Conservation (phyloP, 2,329 filamentous ascomycete genomes). For the Apiospora aurea region DNA sequence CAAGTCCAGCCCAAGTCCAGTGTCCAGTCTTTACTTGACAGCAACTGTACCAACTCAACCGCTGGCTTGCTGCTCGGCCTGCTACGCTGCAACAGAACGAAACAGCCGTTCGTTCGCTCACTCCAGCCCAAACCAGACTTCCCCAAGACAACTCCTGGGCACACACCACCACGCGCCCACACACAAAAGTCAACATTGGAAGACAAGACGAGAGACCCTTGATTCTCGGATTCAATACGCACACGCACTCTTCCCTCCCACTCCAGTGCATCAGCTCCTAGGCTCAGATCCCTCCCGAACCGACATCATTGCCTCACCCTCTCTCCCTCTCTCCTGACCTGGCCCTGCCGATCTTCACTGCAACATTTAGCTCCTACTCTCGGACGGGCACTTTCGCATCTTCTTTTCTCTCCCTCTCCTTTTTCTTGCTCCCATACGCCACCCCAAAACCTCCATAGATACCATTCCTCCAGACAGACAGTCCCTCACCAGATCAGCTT, state of each 20-base stretch:
- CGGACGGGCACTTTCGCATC: slow-evolving; percentile 1
- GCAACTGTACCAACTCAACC: slow-evolving; percentile 5
- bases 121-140: no score
- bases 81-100: slow-evolving; percentile 20
- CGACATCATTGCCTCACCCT: slow-evolving; percentile 11
- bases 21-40: slow-evolving; percentile 7
- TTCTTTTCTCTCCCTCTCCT: background rate
- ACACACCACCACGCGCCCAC: slow-evolving; percentile 9
- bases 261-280: slow-evolving; percentile 12
- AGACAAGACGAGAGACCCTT: slow-evolving; percentile 21
- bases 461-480: slow-evolving; percentile 10
- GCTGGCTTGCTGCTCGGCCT: background rate
- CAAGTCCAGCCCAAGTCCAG: background rate
- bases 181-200: slow-evolving; percentile 13
- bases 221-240: slow-evolving; percentile 13
- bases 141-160: slow-evolving; percentile 16
- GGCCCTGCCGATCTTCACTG: slow-evolving; percentile 10
- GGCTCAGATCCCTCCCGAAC: slow-evolving; percentile 16
- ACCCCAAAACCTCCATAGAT: slow-evolving; percentile 15
- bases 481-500: slow-evolving; percentile 13
- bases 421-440: slow-evolving; percentile 1
- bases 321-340: background rate
- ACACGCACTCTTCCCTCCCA: background rate
- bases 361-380: slow-evolving; percentile 17
- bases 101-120: background rate